Base-by-base conservation (phyloP, 1,284 basidiomycete genomes). In the Cutaneotrichosporon sp. region DNA sequence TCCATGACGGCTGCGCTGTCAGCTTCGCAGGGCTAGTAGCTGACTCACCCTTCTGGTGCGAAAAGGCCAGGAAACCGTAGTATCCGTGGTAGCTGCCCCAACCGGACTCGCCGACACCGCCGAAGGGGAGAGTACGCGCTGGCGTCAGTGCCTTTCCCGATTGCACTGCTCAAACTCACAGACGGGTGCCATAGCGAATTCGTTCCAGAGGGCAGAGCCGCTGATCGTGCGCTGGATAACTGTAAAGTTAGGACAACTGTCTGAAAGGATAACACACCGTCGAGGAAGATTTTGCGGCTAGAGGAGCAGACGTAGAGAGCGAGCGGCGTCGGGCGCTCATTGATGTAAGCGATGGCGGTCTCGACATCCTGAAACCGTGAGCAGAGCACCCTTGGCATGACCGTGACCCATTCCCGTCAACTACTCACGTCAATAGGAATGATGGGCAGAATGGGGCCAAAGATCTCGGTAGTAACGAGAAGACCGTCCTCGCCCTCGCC, bases 361-460 rank as follows among this genome's bases (percentile, higher is more conserved):
- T 90, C 85, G 11, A 90, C 56, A 55, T 80, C 68, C 52, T 85
- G n/a, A n/a, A 43, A 7, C 5, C 3, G 49, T 51, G 27, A 51
- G 49, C 29, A 11, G 9, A n/a, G 16, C 11, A 12, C 4, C 29
- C 4, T 7, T 3, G 5, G 11, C 11, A n/a, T n/a, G n/a, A n/a
- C n/a, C n/a, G n/a, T n/a, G n/a, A n/a, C n/a, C n/a, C n/a, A n/a
- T n/a, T n/a, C n/a, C n/a, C n/a, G n/a, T n/a, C n/a, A 27, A 25
- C 26, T 12, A 79, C 61, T 52, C 44, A 76, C 72, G 49, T 81
- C 80, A 17, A 92, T 83, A 0, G 87, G 81, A 0, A 94, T 77
- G 47, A 96, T 80, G 6, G 89, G 85, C 19, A 94, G 75, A 7
- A 87, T 68, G 1, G 86, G 85, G 0, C 84, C 86, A 66, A 88